phyloP scores from a whole-genome alignment of 352 stramenopile genomes.

The Phytophthora podocarpi region DNA sequence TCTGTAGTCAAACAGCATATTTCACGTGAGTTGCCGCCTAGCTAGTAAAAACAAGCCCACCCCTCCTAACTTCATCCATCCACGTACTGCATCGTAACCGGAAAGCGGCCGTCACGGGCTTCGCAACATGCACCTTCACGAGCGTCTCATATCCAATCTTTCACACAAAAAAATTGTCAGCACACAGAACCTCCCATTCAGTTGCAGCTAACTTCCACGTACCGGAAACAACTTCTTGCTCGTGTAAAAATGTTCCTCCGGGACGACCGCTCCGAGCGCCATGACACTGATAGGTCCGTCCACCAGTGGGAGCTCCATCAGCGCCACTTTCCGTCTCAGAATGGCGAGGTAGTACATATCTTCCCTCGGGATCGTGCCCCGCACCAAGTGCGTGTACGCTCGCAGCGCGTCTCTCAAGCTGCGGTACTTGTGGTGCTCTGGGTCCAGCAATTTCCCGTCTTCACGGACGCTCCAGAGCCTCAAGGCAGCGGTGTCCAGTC shows the following conservation, averaged over 20 bases:
- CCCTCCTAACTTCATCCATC: too few species aligned
- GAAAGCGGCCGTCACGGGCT: constrained; percentile 39
- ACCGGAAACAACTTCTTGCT: constrained; percentile 83
- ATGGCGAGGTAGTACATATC: constrained; percentile 81
- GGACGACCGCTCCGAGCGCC: constrained; percentile 51
- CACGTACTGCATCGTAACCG: constrained; percentile 62
- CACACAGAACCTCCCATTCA: too few species aligned
- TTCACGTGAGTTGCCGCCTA: neutral
- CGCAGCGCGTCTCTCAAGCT: constrained; percentile 58
- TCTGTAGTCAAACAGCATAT: constrained; percentile 36
- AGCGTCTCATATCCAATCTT: constrained; percentile 70
- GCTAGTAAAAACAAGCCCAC: too few species aligned
- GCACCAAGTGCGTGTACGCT: constrained; percentile 35
- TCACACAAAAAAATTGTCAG: neutral
- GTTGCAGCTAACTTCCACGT: constrained; percentile 5
- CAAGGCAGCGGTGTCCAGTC: constrained; percentile 40
- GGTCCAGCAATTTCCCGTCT: constrained; percentile 52
- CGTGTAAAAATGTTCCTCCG: constrained; percentile 73
- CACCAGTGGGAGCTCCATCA: constrained; percentile 56
- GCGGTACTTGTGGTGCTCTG: constrained; percentile 47
- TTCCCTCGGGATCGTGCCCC: constrained; percentile 53
- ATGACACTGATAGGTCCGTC: constrained; percentile 74
- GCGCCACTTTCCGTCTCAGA: constrained; percentile 57
- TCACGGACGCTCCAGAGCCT: constrained; percentile 42
- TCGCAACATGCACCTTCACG: constrained; percentile 54